Evolutionary conservation across 495 filamentous ascomycete genomes (phyloP).

Genomic region (Baudoinia panamericana): DNA sequence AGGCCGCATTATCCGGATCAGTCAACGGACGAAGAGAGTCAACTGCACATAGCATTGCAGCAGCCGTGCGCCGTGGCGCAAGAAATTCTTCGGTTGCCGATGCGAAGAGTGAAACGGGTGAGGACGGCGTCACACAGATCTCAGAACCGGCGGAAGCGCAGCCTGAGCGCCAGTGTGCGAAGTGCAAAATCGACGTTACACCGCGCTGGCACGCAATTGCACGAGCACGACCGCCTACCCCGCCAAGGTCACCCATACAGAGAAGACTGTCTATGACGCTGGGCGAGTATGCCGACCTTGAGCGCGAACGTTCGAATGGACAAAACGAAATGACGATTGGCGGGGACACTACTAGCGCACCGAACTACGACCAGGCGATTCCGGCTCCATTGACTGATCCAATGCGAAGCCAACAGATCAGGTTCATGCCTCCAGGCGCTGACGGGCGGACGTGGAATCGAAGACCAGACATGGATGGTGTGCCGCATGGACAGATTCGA

Average conservation of each 20-base stretch:
- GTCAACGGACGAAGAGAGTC: slow-evolving; percentile 14
- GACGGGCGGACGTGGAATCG: slow-evolving; percentile 10
- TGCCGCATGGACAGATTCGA: slow-evolving; percentile 4
- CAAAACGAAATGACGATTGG: not conserved
- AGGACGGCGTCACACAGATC: slow-evolving; percentile 19
- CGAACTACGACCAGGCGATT: not conserved
- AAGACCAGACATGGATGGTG: too few relatives aligned
- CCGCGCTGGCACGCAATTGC: slow-evolving; percentile 44
- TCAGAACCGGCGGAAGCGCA: slow-evolving; percentile 11
- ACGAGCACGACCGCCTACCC: slow-evolving; percentile 3
- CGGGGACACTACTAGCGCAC: not conserved
- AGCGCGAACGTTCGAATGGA: slow-evolving; percentile 4
- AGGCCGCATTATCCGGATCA: not conserved
- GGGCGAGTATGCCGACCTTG: slow-evolving; percentile 13
- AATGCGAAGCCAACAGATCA: slow-evolving; percentile 4
- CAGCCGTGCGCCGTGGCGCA: slow-evolving; percentile 16
- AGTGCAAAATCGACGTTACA: slow-evolving; percentile 46
- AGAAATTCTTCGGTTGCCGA: slow-evolving; percentile 19
- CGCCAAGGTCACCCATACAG: slow-evolving; percentile 8
- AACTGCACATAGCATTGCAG: slow-evolving; percentile 13
- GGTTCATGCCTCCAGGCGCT: slow-evolving; percentile 14
- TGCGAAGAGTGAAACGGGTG: slow-evolving; percentile 20
- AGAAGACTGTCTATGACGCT: slow-evolving; percentile 18
- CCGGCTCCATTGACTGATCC: too few relatives aligned
- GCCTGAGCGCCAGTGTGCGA: slow-evolving; percentile 27